A percentile compares a stretch with the other conserved stretches of the same genome.
phyloP scores from a whole-genome alignment of 2,329 filamentous ascomycete species.

The Paecilomyces niveus region DNA sequence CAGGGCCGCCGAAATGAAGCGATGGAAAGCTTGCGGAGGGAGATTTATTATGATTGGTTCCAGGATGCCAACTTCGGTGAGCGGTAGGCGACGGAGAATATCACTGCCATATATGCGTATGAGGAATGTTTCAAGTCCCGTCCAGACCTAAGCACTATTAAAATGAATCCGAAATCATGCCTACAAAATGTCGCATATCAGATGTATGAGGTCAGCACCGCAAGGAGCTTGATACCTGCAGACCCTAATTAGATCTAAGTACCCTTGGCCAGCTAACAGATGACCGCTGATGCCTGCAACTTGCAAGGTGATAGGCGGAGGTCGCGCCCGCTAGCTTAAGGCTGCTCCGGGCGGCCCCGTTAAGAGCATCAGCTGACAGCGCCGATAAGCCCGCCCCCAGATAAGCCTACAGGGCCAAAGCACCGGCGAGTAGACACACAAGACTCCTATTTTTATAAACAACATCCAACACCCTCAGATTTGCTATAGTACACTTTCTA shows the following conservation, averaged over 20 bases:
- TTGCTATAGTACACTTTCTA: not conserved
- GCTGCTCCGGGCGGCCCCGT: not conserved
- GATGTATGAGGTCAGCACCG: not conserved
- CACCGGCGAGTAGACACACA: no score
- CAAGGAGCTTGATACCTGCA: not conserved
- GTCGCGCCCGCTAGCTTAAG: not conserved
- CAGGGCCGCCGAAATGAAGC: not conserved
- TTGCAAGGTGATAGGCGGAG: not conserved
- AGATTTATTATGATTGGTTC: not conserved
- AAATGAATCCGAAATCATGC: not conserved
- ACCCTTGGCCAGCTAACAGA: not conserved
- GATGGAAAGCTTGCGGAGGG: not conserved
- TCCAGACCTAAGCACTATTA: not conserved
- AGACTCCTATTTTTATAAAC: not conserved
- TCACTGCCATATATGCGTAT: not conserved
- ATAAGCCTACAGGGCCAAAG: not conserved
- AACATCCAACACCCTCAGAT: not conserved
- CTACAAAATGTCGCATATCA: not conserved
- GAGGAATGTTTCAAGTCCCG: not conserved
- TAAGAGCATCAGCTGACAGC: not conserved
- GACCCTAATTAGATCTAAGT: not conserved
- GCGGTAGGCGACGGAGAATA: not conserved
- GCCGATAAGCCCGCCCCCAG: not conserved
- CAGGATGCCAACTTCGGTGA: not conserved
- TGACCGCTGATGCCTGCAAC: not conserved